A percentile compares a stretch with the other conserved stretches of the same genome.
Evolutionary conservation across 305 asterid species (phyloP).

Genomic region (Fraxinus greggii): DNA sequence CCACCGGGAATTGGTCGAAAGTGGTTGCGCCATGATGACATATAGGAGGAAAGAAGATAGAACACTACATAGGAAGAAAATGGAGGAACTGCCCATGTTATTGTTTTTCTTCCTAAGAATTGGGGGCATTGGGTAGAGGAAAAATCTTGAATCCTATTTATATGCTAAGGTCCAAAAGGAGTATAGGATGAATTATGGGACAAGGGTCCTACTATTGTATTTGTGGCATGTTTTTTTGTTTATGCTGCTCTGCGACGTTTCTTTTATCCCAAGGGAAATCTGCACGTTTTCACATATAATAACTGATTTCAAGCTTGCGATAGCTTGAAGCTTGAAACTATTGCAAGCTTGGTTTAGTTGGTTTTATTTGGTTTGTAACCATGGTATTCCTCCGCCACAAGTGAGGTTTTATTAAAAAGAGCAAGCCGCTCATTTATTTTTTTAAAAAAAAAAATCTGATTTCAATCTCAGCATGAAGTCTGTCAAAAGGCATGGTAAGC

Average conservation of each 20-base stretch:
- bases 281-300: background rate
- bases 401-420: no score
- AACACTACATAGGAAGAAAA: constrained; percentile 7
- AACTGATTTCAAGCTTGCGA: background rate
- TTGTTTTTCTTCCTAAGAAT: background rate
- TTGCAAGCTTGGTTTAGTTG: no score
- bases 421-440: no score
- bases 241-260: background rate
- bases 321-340: no score
- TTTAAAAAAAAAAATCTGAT: no score
- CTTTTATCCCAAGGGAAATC: background rate
- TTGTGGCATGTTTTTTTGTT: background rate
- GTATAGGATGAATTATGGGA: background rate
- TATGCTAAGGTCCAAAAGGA: background rate
- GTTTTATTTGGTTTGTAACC: no score
- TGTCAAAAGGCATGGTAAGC: constrained; percentile 6
- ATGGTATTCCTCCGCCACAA: no score
- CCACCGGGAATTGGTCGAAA: constrained; percentile 74
- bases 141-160: background rate
- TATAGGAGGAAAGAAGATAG: constrained; percentile 4
- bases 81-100: constrained; percentile 24
- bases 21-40: constrained; percentile 38
- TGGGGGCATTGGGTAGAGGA: background rate
- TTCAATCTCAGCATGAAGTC: background rate
- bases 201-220: background rate